Evolutionary conservation across 2,329 filamentous ascomycete genomes (phyloP), one percentile per base, ranked within the genome.

Genomic region (Scytalidium sp.): DNA sequence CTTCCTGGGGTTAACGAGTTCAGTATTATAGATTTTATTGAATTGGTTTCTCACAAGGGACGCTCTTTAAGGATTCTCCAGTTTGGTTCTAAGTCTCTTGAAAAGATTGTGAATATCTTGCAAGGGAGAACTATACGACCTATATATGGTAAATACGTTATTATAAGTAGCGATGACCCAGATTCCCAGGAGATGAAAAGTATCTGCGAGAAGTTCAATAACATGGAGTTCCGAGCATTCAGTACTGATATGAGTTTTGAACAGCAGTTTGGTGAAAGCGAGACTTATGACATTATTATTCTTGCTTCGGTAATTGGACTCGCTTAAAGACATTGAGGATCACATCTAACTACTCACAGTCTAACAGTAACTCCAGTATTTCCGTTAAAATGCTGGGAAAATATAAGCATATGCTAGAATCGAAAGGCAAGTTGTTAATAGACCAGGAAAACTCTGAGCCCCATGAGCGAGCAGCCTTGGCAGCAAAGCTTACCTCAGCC

Each of bases 231-330:
- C 25, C 25, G 13, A n/a, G n/a, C n/a, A n/a, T n/a, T n/a, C n/a
- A n/a, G n/a, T n/a, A n/a, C n/a, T n/a, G n/a, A n/a, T n/a, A n/a
- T n/a, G n/a, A n/a, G n/a, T n/a, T n/a, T 46, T 1, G 47, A 50
- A 4, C 69, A 71, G 47, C 67, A 67, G 13, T 70, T 67, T 40
- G n/a, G n/a, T n/a, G 61, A 63, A 21, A 59, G 53, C 2, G 49
- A 50, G 1, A 11, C 21, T 13, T 70, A 54, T 49, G 59, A 62
- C 39, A 20, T 62, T n/a, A 54, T 62, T 22, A 17, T 62, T 19
- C 56, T 59, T 3, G 19, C 55, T 2, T 60, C 60, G 32, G 59
- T 61, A 15, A 25, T 62, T 19, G n/a, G n/a, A n/a, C n/a, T n/a
- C n/a, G n/a, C n/a, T n/a, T n/a, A n/a, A n/a, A n/a, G n/a, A n/a